Conservation (phyloP, 257 asterid species). For the Galeopsis tetrahit region DNA sequence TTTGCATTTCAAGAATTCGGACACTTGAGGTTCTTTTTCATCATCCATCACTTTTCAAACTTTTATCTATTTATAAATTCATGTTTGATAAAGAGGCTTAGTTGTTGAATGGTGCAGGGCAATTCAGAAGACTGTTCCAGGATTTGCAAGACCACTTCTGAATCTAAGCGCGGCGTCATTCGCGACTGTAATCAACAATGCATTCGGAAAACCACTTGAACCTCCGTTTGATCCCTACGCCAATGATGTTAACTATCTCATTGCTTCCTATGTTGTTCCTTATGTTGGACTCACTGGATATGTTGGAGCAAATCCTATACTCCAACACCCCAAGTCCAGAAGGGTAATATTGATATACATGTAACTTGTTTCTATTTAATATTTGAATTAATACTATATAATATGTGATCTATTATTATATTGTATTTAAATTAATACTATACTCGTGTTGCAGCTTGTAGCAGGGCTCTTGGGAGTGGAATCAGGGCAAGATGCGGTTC, state of each 20-base stretch:
- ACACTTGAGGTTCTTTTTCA: conserved; percentile 57
- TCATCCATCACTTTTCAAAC: background rate
- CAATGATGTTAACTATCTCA: too few relatives aligned
- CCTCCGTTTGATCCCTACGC: too few relatives aligned
- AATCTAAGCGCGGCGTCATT: conserved; percentile 59
- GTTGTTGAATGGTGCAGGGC: too few relatives aligned
- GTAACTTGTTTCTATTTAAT: too few relatives aligned
- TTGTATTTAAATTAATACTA: too few relatives aligned
- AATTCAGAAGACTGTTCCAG: conserved; percentile 48
- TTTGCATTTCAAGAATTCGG: conserved; percentile 42
- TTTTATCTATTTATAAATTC: background rate
- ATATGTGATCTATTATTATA: too few relatives aligned
- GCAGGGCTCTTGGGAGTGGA: conserved; percentile 42
- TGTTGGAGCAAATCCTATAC: conserved; percentile 83
- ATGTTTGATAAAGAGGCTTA: too few relatives aligned
- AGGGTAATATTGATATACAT: conserved; percentile 37
- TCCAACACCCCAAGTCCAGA: conserved; percentile 52
- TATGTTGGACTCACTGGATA: too few relatives aligned
- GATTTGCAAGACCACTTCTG: conserved; percentile 79
- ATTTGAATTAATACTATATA: too few relatives aligned
- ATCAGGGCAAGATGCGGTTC: conserved; percentile 66
- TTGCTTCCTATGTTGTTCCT: too few relatives aligned
- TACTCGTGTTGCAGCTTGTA: conserved; percentile 43
- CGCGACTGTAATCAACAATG: conserved; percentile 63
- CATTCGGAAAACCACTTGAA: conserved; percentile 50